Base-by-base conservation (phyloP, 2,329 filamentous ascomycete genomes). In the Exophiala mesophila region DNA sequence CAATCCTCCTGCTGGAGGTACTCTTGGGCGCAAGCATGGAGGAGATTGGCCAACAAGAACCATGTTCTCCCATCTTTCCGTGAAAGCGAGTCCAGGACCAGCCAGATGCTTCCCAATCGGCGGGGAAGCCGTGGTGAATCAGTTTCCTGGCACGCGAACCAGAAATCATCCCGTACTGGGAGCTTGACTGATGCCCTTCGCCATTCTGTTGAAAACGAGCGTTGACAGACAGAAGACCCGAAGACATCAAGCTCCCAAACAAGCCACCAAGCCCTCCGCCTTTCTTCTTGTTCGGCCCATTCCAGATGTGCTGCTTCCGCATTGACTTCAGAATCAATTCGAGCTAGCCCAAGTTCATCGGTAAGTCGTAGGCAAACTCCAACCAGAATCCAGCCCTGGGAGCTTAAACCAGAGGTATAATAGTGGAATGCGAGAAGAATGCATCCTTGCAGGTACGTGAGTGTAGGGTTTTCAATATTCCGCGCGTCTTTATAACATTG, bases 331-430 rank as follows among this genome's bases (percentile, higher is more conserved):
- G 18, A 87, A 54, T 95, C 89, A 62, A 96, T 89, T 54, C 89
- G 88, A 62, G 96, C 88, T 20, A 97, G 70, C 5, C 90, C 90
- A 2, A 96, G 72, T 61, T 96, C 90, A 16, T 95, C 83, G 5
- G 88, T 89, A 36, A 96, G 66, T 20, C 90, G 82, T 42, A 94
- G 83, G 4, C 90, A 89, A 32, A 95, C 88, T 5, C 90, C 90
- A 47, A 92, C 85, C 48, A 97, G 96, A 64, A 96, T 96, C 90
- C 89, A 97, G 17, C 10, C 40, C 13, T 28, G 24, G n/a, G 12
- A 13, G 23, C 6, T 16, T 12, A 31, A 13, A 5, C 23, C 40
- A 4, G 20, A 17, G 13, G 32, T 29, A 15, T 43, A 38, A 30
- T 6, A 26, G 23, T 43, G 20, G 26, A 19, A 36, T 5, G 40